Evolutionary conservation across 257 asterid genomes (phyloP).

Genomic region (Jasminum sambac): DNA sequence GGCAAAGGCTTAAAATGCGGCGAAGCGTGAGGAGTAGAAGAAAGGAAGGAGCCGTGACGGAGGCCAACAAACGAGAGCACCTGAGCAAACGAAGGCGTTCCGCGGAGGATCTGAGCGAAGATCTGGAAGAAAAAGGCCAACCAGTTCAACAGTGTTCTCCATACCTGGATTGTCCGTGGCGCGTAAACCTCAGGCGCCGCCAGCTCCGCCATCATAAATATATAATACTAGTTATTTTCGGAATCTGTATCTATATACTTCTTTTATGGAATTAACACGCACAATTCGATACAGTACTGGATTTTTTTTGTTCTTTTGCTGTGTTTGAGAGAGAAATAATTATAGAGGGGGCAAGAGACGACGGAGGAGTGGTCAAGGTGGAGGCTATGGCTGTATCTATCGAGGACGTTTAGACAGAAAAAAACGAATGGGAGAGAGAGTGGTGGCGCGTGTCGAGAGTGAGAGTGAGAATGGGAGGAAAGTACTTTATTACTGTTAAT

Average conservation of each 20-base stretch:
- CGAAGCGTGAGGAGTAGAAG: constrained; percentile 41
- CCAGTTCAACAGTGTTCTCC: constrained; percentile 90
- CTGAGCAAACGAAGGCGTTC: constrained; percentile 55
- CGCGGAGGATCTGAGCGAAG: constrained; percentile 90
- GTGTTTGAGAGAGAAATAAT: background rate
- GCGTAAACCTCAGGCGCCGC: constrained; percentile 79
- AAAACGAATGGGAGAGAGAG: background rate
- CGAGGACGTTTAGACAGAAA: background rate
- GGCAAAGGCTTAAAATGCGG: constrained; percentile 71
- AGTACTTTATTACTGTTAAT: background rate
- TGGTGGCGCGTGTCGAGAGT: background rate
- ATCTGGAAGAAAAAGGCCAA: constrained; percentile 80
- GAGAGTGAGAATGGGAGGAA: background rate
- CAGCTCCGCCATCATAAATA: constrained; percentile 67
- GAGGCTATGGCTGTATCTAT: background rate
- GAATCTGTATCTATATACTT: background rate
- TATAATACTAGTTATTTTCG: background rate
- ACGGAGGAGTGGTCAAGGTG: constrained; percentile 1
- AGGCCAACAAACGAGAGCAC: constrained; percentile 65
- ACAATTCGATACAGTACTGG: background rate
- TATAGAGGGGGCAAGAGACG: background rate
- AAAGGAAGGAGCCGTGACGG: constrained; percentile 49
- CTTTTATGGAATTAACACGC: background rate
- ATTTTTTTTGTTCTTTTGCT: background rate
- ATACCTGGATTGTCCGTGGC: constrained; percentile 77